Base-by-base conservation (phyloP, 2,329 filamentous ascomycete genomes). In the Colletotrichum sp. region DNA sequence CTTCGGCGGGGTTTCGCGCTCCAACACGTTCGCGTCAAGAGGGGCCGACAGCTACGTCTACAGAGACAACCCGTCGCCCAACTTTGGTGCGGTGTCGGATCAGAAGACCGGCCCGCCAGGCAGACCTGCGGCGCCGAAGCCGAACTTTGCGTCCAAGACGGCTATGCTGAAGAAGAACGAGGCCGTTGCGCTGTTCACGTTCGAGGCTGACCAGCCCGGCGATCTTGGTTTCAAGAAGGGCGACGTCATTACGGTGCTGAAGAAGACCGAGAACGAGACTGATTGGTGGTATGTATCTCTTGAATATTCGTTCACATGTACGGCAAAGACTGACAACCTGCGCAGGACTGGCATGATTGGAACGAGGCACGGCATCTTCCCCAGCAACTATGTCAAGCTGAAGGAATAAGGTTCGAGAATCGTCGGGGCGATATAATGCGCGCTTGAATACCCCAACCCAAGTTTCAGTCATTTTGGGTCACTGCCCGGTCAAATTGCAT, bases 181-280 rank as follows among this genome's bases (percentile, higher is more conserved):
- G 85, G 97, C 96, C 0, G 89, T 98, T 24, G 97, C 97, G 4
- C 89, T 98, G 77, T 98, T 94, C 85, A 98, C 95, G 3, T 99
- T 99, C 82, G 96, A 98, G 77, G 93, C 96, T 0, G 96, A 98
- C 81, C 96, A 98, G 84, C 92, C 95, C 1, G 96, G 96, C 6
- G 96, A 99, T 83, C 84, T 98, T 72, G 95, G 94, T 0, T 99
- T 99, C 38, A 76, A 76, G 65, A 99, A 99, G 89, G 97, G 97
- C 24, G 97, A 99, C 34, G 85, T 98, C 72, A 98, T 99, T 78
- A 98, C 96, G 1, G 96, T 99, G 73, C 84, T 98, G 73, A 98
- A 99, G 88, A 94, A 94, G 85, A 98, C 96, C 7, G 95, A 98
- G 6, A 98, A 94, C 79, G 94, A 95, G 74, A 96, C 96, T 73